phyloP scores from a whole-genome alignment of 768 basidiomycete genomes.

The Thelephora aurantiotincta region DNA sequence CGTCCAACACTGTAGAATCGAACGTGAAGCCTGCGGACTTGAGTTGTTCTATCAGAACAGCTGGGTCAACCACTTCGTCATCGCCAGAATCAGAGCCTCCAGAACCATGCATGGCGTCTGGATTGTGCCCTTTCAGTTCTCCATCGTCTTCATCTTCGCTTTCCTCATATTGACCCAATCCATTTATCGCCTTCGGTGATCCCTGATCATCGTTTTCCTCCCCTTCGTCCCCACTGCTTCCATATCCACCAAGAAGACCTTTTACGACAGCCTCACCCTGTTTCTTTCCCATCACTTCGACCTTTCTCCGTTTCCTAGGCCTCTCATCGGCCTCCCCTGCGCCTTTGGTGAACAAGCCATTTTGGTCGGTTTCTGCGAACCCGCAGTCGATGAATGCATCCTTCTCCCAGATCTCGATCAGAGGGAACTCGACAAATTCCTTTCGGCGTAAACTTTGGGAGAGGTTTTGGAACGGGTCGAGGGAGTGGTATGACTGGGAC shows the following conservation, averaged over 20 bases:
- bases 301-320: slow-evolving; percentile 38
- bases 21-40: slow-evolving; percentile 17
- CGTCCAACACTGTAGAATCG: slow-evolving; percentile 17
- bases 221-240: slow-evolving; percentile 31
- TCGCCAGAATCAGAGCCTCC: slow-evolving; percentile 22
- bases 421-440: slow-evolving; percentile 74
- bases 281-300: slow-evolving; percentile 22
- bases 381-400: slow-evolving; percentile 44
- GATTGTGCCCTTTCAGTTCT: slow-evolving; percentile 18
- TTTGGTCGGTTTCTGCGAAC: slow-evolving; percentile 23
- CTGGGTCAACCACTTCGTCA: slow-evolving; percentile 23
- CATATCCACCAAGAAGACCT: slow-evolving; percentile 47
- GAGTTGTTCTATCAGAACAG: slow-evolving; percentile 27
- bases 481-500: slow-evolving; percentile 31
- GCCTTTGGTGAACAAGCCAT: slow-evolving; percentile 26
- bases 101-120: slow-evolving; percentile 16
- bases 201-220: slow-evolving; percentile 15
- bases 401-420: slow-evolving; percentile 60
- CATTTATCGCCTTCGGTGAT: slow-evolving; percentile 20
- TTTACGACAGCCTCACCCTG: slow-evolving; percentile 41
- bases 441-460: slow-evolving; percentile 36
- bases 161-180: slow-evolving; percentile 33
- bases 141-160: slow-evolving; percentile 24
- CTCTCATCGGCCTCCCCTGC: slow-evolving; percentile 19
- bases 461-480: slow-evolving; percentile 39